A percentile compares a stretch with the other conserved stretches of the same genome.
These are phyloP conservation scores for Penium margaritaceum DNA, from an alignment of 139 green algal species.

Conservation along the genomic window DNA sequence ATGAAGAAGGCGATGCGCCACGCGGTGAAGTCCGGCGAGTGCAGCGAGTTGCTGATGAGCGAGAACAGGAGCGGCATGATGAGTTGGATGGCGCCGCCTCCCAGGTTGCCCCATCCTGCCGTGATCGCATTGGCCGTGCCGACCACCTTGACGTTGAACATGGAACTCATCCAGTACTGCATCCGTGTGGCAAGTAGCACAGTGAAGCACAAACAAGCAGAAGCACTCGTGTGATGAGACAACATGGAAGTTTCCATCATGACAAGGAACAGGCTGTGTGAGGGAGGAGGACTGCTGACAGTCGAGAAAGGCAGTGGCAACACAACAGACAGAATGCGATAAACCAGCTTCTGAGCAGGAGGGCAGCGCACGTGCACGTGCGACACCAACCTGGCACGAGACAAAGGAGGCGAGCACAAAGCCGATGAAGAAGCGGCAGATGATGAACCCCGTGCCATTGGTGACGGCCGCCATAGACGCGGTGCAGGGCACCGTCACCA, in stretches of 20 bases:
- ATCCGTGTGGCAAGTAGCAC: no score
- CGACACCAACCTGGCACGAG: no score
- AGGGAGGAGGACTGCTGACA: no score
- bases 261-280: no score
- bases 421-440: constrained; percentile 71
- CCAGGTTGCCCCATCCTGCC: constrained; percentile 77
- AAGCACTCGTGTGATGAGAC: no score
- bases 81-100: constrained; percentile 66
- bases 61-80: constrained; percentile 81
- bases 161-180: constrained; percentile 63
- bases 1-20: constrained; percentile 86
- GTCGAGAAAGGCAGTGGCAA: no score
- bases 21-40: constrained; percentile 52
- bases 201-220: no score
- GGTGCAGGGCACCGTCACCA: constrained; percentile 58
- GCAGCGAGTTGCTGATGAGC: constrained; percentile 45
- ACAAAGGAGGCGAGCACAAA: constrained; percentile 78
- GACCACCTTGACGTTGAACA: constrained; percentile 81
- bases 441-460: constrained; percentile 63
- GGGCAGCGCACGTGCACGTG: no score
- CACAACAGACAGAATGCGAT: no score
- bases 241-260: no score
- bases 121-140: constrained; percentile 76
- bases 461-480: constrained; percentile 57
- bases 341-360: no score